Percentiles rank a stretch among this genome's conserved stretches.
These are phyloP conservation scores for Iris macrosiphon DNA, from an alignment of 106 monocot species.

Conservation along the genomic window DNA sequence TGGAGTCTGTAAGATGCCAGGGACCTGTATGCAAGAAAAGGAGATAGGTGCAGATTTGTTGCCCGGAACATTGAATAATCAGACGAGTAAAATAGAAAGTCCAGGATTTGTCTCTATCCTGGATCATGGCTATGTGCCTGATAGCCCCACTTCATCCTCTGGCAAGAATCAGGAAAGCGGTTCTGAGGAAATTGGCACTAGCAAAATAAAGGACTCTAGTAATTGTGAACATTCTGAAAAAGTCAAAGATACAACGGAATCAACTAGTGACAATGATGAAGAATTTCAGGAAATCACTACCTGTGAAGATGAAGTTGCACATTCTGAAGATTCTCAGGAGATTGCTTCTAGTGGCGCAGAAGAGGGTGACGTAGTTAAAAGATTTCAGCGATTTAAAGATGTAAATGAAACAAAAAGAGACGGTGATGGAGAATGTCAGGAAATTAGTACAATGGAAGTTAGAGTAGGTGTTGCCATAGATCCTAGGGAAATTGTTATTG, in stretches of 20 bases:
- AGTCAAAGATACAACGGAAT: background rate
- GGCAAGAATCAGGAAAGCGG: slow-evolving; percentile 7
- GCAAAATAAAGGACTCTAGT: background rate
- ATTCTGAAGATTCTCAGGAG: background rate
- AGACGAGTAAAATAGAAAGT: background rate
- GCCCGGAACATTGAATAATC: slow-evolving; percentile 1
- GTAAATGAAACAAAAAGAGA: too few species aligned
- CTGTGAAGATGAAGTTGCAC: background rate
- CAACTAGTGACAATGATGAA: background rate
- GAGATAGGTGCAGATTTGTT: background rate
- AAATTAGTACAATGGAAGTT: too few species aligned
- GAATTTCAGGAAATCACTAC: background rate
- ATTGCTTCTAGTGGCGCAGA: too few species aligned
- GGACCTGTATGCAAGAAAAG: slow-evolving; percentile 15
- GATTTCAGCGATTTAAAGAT: too few species aligned
- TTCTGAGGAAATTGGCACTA: background rate
- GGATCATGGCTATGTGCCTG: slow-evolving; percentile 20
- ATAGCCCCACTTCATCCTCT: slow-evolving; percentile 19
- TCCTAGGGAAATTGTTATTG: too few species aligned
- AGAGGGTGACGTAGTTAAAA: too few species aligned
- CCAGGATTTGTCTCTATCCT: background rate
- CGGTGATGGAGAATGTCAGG: too few species aligned
- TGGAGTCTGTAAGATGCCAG: background rate
- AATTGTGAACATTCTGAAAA: background rate
- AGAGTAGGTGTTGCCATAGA: too few species aligned